Evolutionary conservation across 2,329 filamentous ascomycete genomes (phyloP).

Genomic region (Zymoseptoria tritici): DNA sequence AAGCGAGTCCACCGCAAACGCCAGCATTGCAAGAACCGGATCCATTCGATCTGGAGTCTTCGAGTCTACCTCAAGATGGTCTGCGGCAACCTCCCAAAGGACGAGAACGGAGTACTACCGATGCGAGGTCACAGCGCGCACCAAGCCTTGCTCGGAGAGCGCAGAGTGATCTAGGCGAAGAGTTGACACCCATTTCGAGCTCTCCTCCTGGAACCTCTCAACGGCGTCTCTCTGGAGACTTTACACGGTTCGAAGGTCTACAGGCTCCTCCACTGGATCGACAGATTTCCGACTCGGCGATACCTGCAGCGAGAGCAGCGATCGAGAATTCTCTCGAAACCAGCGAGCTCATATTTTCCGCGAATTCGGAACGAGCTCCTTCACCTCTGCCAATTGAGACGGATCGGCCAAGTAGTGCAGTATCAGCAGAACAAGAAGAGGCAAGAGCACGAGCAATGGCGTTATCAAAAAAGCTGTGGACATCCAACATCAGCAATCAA

Average conservation of each 20-base stretch:
- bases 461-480: slow-evolving; percentile 78
- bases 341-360: slow-evolving; percentile 18
- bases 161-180: background rate
- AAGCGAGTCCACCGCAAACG: slow-evolving; percentile 40
- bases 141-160: slow-evolving; percentile 32
- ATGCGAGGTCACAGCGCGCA: slow-evolving; percentile 28
- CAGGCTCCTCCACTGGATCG: slow-evolving; percentile 34
- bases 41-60: slow-evolving; percentile 55
- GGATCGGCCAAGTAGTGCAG: slow-evolving; percentile 64
- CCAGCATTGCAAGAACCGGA: slow-evolving; percentile 60
- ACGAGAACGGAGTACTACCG: slow-evolving; percentile 1
- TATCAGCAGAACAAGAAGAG: slow-evolving; percentile 62
- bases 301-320: slow-evolving; percentile 38
- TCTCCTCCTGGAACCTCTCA: slow-evolving; percentile 5
- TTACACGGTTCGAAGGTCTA: background rate
- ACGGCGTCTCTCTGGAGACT: slow-evolving; percentile 9
- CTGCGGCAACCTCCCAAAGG: background rate
- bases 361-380: slow-evolving; percentile 12
- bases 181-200: background rate
- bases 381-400: slow-evolving; percentile 17
- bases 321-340: slow-evolving; percentile 30
- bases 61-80: slow-evolving; percentile 4
- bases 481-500: slow-evolving; percentile 84
- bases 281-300: slow-evolving; percentile 47
- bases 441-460: slow-evolving; percentile 76